Base-by-base conservation (phyloP, 2,329 filamentous ascomycete genomes). In the Aspergillus nomiae region DNA sequence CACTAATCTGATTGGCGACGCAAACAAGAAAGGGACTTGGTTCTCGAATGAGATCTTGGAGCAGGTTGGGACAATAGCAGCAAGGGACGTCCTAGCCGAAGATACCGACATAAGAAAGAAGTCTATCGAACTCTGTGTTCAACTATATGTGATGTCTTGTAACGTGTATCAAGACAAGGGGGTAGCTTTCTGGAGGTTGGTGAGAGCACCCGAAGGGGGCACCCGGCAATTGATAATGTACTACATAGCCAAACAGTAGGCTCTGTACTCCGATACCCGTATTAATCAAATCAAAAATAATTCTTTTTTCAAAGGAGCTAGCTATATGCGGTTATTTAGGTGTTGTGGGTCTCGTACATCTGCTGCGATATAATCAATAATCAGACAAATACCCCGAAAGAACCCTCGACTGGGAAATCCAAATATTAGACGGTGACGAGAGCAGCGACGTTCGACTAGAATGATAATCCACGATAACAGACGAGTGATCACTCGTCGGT, bases 41-140 rank as follows among this genome's bases (percentile, higher is more conserved):
- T 61, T 73, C 26, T 58, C 63, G 32, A 58, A 67, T 10, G 43
- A 62, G 4, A 62, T 69, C 32, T 43, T 73, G 57, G 63, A 73
- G 53, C 69, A 73, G 16, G 60, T 81, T 12, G 78, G 78, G 12
- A 67, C 68, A 7, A 73, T 79, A 32, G 74, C 74, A 6, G 71
- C 71, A 59, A 66, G 68, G 43, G 72, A 72, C 50, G 67, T 81
- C 3, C 66, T 68, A 41, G 74, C 76, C 61, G 67, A 70, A 1
- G 73, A 78, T 41, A 73, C 77, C 1, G 77, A 80, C 60, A 70
- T 80, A 46, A 71, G 79, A 21, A 74, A 78, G 48, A 73, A 76
- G 38, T 74, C 75, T 8, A 77, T 76, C 12, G 74, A 78, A 54
- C 68, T 77, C n/a, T 76, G 73, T 56, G 66, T 73, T 14, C 63